Evolutionary conservation across 1,284 basidiomycete genomes (phyloP), one percentile per base, ranked within the genome.

Genomic region (Bjerkandera adusta): DNA sequence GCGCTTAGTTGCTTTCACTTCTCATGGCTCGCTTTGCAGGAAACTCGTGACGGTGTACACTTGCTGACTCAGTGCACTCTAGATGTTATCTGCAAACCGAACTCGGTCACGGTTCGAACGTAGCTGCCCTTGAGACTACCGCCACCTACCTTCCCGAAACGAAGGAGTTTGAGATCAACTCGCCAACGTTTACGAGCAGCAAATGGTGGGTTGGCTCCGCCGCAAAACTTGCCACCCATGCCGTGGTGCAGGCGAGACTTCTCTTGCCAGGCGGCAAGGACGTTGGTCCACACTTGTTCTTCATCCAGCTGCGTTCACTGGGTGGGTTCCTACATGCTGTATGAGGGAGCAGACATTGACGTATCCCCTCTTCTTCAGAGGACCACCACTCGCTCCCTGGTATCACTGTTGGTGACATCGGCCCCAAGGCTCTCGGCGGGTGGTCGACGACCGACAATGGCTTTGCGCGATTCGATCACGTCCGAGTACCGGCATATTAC

Each of bases 141-240:
- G 86, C 88, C 4, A 89, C 84, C 0, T 92, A 83, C 63, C 68
- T 88, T 26, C 76, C 79, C 0, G 72, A 75, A n/a, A 79, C 76
- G 0, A 68, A 78, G 49, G 81, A 87, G 57, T 92, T 92, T 54
- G 79, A 87, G 45, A 79, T 92, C 27, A 73, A 91, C 61, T 86
- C 85, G 0, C 89, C 89, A 0, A 85, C 83, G 0, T 59, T 89
- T 36, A 89, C 86, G 1, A 84, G 84, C 43, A 81, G 75, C 45
- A 92, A 92, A 61, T 92, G 89, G 89, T 92, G 89, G 89, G 77
- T 87, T 49, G 89, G 83, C 12, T 81, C 71, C 0, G 67, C 88
- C 6, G 89, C 84, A 1, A 80, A 81, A 63, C 83, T 83, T 0
- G 78, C 86, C 0, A 91, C 88, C 0, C 88, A 91, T 61, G 87